Evolutionary conservation across 441 rosid species (phyloP).

Genomic region (Lepidium campestre): DNA sequence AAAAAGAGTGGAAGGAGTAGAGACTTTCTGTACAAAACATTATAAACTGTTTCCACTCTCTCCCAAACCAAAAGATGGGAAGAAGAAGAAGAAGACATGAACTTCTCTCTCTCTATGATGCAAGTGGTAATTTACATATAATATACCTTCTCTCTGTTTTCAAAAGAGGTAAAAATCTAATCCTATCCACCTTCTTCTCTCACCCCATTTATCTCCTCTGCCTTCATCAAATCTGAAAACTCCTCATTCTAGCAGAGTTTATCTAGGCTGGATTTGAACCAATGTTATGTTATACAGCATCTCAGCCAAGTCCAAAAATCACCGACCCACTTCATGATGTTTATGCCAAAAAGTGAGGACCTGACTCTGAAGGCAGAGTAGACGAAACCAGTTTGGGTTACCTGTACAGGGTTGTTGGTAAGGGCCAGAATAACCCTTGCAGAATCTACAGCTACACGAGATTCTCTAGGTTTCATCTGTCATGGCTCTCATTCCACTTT

Average conservation of each 20-base stretch:
- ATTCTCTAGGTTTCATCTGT: constrained; percentile 41
- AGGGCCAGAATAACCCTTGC: constrained; percentile 56
- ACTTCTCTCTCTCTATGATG: constrained; percentile 16
- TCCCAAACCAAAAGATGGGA: constrained; percentile 22
- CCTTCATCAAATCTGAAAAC: constrained; percentile 12
- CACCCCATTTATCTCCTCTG: constrained; percentile 1
- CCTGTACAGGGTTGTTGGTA: constrained; percentile 75
- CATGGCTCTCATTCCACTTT: constrained; percentile 54
- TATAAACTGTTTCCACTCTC: constrained; percentile 27
- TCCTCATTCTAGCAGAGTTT: constrained; percentile 22
- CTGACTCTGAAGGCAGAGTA: constrained; percentile 3
- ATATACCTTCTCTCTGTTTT: constrained; percentile 8
- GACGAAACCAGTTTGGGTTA: constrained; percentile 25
- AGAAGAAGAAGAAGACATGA: constrained; percentile 7
- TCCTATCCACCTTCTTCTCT: constrained; percentile 12
- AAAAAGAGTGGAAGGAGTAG: background rate
- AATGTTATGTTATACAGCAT: constrained; percentile 11
- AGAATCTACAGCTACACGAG: constrained; percentile 41
- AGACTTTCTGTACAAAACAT: constrained; percentile 29
- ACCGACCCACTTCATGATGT: background rate
- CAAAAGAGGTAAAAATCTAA: constrained; percentile 9
- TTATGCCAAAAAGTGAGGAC: constrained; percentile 10
- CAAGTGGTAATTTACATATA: constrained; percentile 24
- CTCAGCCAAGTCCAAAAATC: constrained; percentile 17
- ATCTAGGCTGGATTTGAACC: constrained; percentile 6